phyloP scores from a whole-genome alignment of 352 stramenopile genomes.

The Phytopythium chamaehyphon region DNA sequence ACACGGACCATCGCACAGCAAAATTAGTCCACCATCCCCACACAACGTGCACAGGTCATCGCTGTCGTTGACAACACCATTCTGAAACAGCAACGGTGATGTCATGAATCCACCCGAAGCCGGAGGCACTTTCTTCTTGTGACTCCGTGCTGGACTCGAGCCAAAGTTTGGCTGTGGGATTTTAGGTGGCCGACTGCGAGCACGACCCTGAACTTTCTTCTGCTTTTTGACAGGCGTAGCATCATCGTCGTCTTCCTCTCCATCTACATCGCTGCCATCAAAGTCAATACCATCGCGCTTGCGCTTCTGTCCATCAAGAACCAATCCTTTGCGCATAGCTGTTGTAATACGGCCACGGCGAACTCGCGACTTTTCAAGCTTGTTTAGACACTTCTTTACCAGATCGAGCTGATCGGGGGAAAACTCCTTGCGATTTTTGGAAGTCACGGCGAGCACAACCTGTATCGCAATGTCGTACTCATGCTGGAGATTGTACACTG shows the following conservation, averaged over 20 bases:
- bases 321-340: not conserved
- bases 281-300: constrained; percentile 21
- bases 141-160: constrained; percentile 9
- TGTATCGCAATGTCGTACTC: constrained; percentile 87
- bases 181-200: constrained; percentile 28
- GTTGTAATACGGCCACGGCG: constrained; percentile 56
- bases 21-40: constrained; percentile 87
- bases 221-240: constrained; percentile 26
- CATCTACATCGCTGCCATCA: constrained; percentile 32
- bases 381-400: constrained; percentile 63
- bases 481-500: constrained; percentile 60
- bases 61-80: constrained; percentile 74
- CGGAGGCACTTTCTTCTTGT: constrained; percentile 7
- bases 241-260: constrained; percentile 40
- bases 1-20: constrained; percentile 91
- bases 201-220: constrained; percentile 26
- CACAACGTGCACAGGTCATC: constrained; percentile 91
- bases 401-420: constrained; percentile 80
- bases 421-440: constrained; percentile 79
- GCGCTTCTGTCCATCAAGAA: not conserved
- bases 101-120: constrained; percentile 1
- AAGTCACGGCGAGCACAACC: constrained; percentile 69
- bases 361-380: constrained; percentile 81
- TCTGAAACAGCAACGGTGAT: constrained; percentile 32
- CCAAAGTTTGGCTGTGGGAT: constrained; percentile 14